phyloP scores from a whole-genome alignment of 139 green algal species.

The Micractinium sp. region DNA sequence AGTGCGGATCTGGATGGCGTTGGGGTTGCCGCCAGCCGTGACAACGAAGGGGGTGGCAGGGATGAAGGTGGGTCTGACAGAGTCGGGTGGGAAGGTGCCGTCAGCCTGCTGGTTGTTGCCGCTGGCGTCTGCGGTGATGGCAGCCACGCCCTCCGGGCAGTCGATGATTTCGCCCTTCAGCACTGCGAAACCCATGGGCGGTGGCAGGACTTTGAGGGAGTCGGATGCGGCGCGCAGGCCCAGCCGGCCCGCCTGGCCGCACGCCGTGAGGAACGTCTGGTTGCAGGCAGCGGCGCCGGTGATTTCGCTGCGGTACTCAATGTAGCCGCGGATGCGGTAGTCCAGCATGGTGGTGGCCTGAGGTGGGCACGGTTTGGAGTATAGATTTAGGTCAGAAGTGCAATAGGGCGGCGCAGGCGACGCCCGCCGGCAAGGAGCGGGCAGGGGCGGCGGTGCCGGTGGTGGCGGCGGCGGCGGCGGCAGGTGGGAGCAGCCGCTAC shows the following conservation, averaged over 20 bases:
- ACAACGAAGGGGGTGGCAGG: neutral
- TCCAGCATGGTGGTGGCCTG: neutral
- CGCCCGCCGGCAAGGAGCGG: too few species aligned
- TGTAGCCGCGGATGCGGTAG: constrained; percentile 11
- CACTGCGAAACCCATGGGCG: neutral
- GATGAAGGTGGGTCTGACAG: neutral
- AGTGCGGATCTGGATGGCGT: neutral
- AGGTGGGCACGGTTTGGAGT: too few species aligned
- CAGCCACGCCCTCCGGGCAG: neutral
- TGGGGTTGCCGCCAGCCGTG: neutral
- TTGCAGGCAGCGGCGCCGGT: neutral
- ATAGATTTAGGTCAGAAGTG: too few species aligned
- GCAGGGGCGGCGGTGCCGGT: too few species aligned
- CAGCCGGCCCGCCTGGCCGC: neutral
- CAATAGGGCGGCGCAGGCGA: too few species aligned
- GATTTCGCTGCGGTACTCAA: neutral
- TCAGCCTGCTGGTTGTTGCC: neutral
- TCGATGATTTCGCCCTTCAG: neutral
- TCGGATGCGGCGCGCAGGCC: neutral
- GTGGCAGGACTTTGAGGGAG: neutral
- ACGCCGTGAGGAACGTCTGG: neutral
- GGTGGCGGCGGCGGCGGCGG: neutral
- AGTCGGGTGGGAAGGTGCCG: neutral
- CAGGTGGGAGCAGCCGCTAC: neutral
- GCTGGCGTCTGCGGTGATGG: neutral